A percentile compares a stretch with the other conserved stretches of the same genome.
These are phyloP conservation scores for Globisporangium viniferum DNA, from an alignment of 352 stramenopile species.

Conservation along the genomic window DNA sequence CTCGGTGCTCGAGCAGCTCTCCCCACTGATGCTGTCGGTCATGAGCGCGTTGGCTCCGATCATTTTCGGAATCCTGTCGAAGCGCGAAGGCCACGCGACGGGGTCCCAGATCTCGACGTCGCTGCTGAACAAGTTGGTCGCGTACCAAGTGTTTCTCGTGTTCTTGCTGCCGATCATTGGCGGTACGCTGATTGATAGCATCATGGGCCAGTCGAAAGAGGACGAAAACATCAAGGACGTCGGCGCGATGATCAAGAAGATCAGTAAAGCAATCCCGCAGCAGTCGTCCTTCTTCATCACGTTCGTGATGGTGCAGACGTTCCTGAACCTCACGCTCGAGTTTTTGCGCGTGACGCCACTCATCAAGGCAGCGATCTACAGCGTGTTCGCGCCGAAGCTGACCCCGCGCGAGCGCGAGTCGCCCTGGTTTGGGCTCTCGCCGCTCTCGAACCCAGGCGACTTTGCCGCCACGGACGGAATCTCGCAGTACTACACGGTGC, in stretches of 20 bases:
- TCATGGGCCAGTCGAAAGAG: constrained; percentile 45
- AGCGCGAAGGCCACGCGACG: constrained; percentile 74
- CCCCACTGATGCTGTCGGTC: constrained; percentile 71
- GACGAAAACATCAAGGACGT: constrained; percentile 39
- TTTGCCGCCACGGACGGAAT: constrained; percentile 57
- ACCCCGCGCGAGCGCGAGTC: constrained; percentile 67
- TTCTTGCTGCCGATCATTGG: constrained; percentile 83
- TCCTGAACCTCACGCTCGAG: constrained; percentile 57
- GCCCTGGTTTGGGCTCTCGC: constrained; percentile 66
- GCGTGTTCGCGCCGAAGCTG: constrained; percentile 72
- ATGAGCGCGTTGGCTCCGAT: constrained; percentile 80
- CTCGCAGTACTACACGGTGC: constrained; percentile 66
- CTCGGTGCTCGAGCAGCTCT: constrained; percentile 72
- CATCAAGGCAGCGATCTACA: constrained; percentile 75
- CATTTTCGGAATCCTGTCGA: constrained; percentile 79
- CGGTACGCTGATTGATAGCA: constrained; percentile 68
- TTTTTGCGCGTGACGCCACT: constrained; percentile 75
- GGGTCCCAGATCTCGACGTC: constrained; percentile 60
- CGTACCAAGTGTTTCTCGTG: constrained; percentile 81
- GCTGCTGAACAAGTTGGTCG: constrained; percentile 77
- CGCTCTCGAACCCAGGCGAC: constrained; percentile 53
- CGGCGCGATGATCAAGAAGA: constrained; percentile 40
- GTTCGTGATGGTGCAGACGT: constrained; percentile 76
- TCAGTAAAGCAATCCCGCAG: constrained; percentile 63
- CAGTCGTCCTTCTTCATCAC: constrained; percentile 84